Evolutionary conservation across 78 protist genomes (phyloP).

Genomic region (Dictyostelium discoideum): dicty_2.7 NC_007088.5:7189001-7189500

Average conservation of each 20-base stretch:
- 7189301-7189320: background rate
- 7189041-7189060: background rate
- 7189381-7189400: background rate
- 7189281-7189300: background rate
- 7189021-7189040: no score
- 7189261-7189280: background rate
- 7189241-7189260: no score
- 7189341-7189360: no score
- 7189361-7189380: background rate
- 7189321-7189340: background rate
- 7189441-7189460: background rate
- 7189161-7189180: background rate
- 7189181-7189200: background rate
- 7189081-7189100: background rate
- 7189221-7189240: background rate
- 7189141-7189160: slow-evolving; percentile 3
- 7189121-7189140: background rate
- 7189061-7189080: background rate
- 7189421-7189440: background rate
- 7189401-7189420: background rate
- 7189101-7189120: background rate
- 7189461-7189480: background rate
- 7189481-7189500: background rate
- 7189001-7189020: no score
- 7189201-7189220: background rate